These are phyloP conservation scores for Hypoxylon sp. DNA, from an alignment of 2,329 filamentous ascomycete species.

Conservation along the genomic window DNA sequence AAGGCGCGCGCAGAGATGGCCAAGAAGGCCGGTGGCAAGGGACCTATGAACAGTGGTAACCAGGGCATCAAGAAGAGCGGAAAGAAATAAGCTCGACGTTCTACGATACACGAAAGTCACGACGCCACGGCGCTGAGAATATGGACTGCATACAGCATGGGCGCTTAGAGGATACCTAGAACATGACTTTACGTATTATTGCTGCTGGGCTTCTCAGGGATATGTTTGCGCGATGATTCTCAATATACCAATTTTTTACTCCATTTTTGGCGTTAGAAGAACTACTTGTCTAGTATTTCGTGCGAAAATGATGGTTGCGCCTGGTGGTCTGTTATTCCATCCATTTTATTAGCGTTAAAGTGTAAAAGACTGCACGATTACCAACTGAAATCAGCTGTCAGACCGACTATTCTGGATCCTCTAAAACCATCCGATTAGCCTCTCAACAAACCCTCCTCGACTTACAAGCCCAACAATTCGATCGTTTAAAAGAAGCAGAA, in stretches of 20 bases:
- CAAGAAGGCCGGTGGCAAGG: slow-evolving; percentile 85
- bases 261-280: too few relatives aligned
- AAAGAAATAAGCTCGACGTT: slow-evolving; percentile 75
- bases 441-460: slow-evolving; percentile 32
- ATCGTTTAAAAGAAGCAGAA: background rate
- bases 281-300: slow-evolving; percentile 16
- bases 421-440: slow-evolving; percentile 7
- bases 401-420: background rate
- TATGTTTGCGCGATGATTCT: slow-evolving; percentile 34
- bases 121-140: slow-evolving; percentile 35
- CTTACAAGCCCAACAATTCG: slow-evolving; percentile 16
- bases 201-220: slow-evolving; percentile 23
- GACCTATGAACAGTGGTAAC: slow-evolving; percentile 80
- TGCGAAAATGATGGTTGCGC: too few relatives aligned
- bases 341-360: too few relatives aligned
- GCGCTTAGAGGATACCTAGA: slow-evolving; percentile 33
- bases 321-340: too few relatives aligned
- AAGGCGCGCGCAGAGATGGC: slow-evolving; percentile 86
- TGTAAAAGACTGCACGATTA: too few relatives aligned
- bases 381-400: slow-evolving; percentile 31
- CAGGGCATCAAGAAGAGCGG: slow-evolving; percentile 90
- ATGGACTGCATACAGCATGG: slow-evolving; percentile 33
- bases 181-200: slow-evolving; percentile 25
- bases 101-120: slow-evolving; percentile 20
- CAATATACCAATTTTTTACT: slow-evolving; percentile 36